Evolutionary conservation across 345 rosid genomes (phyloP).

Genomic region (Pugionium cornutum): DNA sequence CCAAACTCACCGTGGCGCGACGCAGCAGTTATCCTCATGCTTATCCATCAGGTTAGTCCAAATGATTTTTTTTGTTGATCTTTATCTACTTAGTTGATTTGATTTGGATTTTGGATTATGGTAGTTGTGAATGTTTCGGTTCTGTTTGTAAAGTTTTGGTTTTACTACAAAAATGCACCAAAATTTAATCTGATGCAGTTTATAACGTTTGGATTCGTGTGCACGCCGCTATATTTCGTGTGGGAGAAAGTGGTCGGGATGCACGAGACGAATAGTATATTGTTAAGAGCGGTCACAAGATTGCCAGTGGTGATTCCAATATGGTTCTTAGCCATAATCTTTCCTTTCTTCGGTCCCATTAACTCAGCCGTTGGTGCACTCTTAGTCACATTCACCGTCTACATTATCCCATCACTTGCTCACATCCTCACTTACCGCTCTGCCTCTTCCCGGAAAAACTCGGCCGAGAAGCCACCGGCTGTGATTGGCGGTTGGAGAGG

Average conservation of each 20-base stretch:
- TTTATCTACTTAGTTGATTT: too few relatives aligned
- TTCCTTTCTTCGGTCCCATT: constrained; percentile 89
- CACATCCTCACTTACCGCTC: constrained; percentile 77
- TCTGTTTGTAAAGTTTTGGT: too few relatives aligned
- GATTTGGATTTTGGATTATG: too few relatives aligned
- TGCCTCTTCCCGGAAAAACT: constrained; percentile 69
- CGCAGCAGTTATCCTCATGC: constrained; percentile 73
- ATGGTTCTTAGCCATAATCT: constrained; percentile 84
- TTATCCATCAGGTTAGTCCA: constrained; percentile 68
- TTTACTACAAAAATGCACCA: too few relatives aligned
- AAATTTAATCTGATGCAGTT: constrained; percentile 46
- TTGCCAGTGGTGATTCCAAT: constrained; percentile 81
- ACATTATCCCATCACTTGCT: constrained; percentile 79
- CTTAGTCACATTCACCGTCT: constrained; percentile 85
- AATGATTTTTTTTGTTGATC: background rate
- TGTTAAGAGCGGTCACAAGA: constrained; percentile 61
- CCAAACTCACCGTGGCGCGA: constrained; percentile 67
- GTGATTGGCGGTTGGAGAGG: constrained; percentile 78
- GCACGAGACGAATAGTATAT: constrained; percentile 79
- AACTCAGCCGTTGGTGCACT: constrained; percentile 89
- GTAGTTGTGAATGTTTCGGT: background rate
- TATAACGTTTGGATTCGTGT: constrained; percentile 82
- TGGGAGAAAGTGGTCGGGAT: constrained; percentile 86
- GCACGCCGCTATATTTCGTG: constrained; percentile 83
- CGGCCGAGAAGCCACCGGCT: constrained; percentile 69